Percentiles rank a stretch among this genome's conserved stretches.
Conservation (phyloP, 163 green algal species). For the Scenedesmus sp. region DNA sequence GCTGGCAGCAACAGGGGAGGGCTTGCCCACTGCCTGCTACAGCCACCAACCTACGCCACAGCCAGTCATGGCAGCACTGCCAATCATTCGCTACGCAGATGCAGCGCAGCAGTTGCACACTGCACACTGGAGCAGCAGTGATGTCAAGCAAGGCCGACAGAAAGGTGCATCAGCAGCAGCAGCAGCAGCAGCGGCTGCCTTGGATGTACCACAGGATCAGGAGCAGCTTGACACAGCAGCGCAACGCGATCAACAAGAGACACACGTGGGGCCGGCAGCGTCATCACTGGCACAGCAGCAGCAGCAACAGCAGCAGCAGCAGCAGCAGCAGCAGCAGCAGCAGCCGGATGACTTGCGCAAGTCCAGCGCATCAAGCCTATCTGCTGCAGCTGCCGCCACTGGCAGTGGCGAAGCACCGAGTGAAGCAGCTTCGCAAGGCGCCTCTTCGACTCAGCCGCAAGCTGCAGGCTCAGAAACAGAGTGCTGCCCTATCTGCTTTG, state of each 20-base stretch:
- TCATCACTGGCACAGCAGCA: neutral
- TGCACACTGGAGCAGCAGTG: neutral
- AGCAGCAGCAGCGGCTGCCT: neutral
- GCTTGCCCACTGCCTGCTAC: neutral
- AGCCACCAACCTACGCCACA: conserved; percentile 2
- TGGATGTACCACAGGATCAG: neutral
- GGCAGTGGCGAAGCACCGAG: neutral
- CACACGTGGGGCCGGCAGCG: neutral
- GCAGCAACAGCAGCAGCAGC: neutral
- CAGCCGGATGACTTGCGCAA: neutral
- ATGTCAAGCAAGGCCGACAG: neutral
- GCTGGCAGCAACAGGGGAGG: neutral
- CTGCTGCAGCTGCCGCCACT: neutral
- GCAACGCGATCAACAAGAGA: neutral
- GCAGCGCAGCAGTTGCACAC: neutral
- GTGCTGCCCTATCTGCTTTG: conserved; percentile 77
- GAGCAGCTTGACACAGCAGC: neutral
- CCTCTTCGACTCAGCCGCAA: neutral
- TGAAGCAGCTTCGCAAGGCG: neutral
- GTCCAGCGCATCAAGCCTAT: neutral
- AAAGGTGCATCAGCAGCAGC: neutral
- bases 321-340: conserved; percentile 1
- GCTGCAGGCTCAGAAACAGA: neutral
- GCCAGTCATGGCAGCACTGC: neutral
- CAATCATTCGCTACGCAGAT: conserved; percentile 14